Evolutionary conservation across 345 rosid species (phyloP).

Genomic region (Citrus unshiu): DNA sequence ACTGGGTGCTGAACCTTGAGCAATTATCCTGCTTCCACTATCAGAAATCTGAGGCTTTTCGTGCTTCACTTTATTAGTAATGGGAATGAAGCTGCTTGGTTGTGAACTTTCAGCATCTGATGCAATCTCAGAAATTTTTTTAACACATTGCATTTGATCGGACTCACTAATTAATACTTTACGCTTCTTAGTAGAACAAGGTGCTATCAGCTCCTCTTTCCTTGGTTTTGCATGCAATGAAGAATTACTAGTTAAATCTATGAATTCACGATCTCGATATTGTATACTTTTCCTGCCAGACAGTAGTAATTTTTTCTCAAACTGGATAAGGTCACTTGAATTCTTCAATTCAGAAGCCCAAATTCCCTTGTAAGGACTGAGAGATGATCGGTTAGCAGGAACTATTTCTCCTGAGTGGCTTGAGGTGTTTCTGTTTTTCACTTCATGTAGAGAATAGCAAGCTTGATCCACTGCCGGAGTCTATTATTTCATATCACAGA

Average conservation of each 20-base stretch:
- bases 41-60: slow-evolving; percentile 22
- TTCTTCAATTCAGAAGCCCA: slow-evolving; percentile 37
- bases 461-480: slow-evolving; percentile 16
- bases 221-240: slow-evolving; percentile 23
- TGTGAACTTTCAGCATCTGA: slow-evolving; percentile 24
- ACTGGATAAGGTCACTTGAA: slow-evolving; percentile 26
- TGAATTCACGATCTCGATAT: slow-evolving; percentile 17
- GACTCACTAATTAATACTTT: slow-evolving; percentile 36
- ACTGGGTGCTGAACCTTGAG: slow-evolving; percentile 29
- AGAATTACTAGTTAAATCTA: slow-evolving; percentile 33
- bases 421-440: slow-evolving; percentile 32
- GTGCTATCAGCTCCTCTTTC: slow-evolving; percentile 30
- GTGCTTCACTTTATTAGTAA: slow-evolving; percentile 30
- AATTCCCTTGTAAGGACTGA: slow-evolving; percentile 31
- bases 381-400: slow-evolving; percentile 78
- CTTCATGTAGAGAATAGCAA: slow-evolving; percentile 29
- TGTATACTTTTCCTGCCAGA: slow-evolving; percentile 25
- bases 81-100: slow-evolving; percentile 20
- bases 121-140: slow-evolving; percentile 9
- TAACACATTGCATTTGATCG: slow-evolving; percentile 14
- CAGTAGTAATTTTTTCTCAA: slow-evolving; percentile 26
- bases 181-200: slow-evolving; percentile 53
- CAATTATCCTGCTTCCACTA: slow-evolving; percentile 20
- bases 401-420: slow-evolving; percentile 43
- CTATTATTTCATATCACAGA: slow-evolving; percentile 26